A percentile compares a stretch with the other conserved stretches of the same genome.
Conservation (phyloP, 1,284 basidiomycete genomes). For the Ganoderma resinaceum region DNA sequence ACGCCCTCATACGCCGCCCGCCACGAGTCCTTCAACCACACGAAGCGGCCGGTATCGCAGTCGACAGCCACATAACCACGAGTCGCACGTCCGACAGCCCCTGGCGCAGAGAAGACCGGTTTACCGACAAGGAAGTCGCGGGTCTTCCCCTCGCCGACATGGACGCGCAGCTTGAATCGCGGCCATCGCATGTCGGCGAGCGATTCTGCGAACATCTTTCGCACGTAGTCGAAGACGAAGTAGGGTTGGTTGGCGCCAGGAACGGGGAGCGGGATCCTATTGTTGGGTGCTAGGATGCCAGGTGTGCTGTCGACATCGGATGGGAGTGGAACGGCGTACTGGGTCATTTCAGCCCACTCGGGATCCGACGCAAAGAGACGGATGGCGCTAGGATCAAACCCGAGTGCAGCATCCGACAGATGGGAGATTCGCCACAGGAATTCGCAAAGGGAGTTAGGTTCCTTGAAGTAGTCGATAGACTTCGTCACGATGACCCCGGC, state of each 20-base stretch:
- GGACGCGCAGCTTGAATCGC: not conserved
- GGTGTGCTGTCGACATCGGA: not conserved
- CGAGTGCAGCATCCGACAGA: not conserved
- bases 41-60: not conserved
- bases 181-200: not conserved
- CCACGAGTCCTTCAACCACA: slow-evolving; percentile 19
- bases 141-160: not conserved
- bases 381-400: slow-evolving; percentile 14
- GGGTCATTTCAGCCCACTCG: not conserved
- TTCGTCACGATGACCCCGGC: slow-evolving; percentile 9
- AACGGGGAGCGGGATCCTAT: not conserved
- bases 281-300: not conserved
- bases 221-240: slow-evolving; percentile 6
- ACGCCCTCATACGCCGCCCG: not conserved
- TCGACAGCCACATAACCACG: not conserved
- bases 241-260: not conserved
- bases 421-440: slow-evolving; percentile 15
- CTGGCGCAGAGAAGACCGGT: not conserved
- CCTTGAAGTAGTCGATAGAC: slow-evolving; percentile 13
- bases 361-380: not conserved
- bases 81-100: not conserved
- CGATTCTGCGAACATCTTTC: not conserved
- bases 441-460: not conserved
- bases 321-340: not conserved
- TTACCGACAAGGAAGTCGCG: slow-evolving; percentile 12